These are phyloP conservation scores for Lanmaoa pseudosensibilis DNA, from an alignment of 768 basidiomycete species.

Conservation along the genomic window DNA sequence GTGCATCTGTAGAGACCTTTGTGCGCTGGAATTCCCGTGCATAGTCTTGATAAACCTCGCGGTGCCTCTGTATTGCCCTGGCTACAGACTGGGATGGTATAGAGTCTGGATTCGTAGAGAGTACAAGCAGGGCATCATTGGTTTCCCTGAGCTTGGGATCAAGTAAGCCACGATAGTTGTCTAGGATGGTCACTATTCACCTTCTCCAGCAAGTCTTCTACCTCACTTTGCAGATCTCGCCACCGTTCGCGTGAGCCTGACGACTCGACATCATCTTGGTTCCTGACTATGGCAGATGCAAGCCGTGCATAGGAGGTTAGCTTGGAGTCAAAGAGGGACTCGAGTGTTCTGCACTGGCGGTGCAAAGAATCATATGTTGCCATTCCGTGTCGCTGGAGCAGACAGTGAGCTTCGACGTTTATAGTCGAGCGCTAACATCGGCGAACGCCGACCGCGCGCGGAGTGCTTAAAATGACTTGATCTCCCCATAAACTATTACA, in stretches of 20 bases:
- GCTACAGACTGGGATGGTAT: constrained; percentile 80
- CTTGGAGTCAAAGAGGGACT: constrained; percentile 89
- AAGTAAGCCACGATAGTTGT: constrained; percentile 7
- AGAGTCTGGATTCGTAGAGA: constrained; percentile 63
- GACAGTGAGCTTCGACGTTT: neutral
- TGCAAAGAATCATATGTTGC: constrained; percentile 86
- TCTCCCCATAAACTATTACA: neutral
- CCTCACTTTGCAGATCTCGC: constrained; percentile 82
- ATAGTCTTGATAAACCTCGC: constrained; percentile 88
- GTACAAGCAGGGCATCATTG: constrained; percentile 70
- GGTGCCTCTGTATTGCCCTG: constrained; percentile 86
- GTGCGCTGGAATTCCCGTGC: constrained; percentile 81
- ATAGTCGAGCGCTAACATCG: neutral
- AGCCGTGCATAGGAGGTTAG: constrained; percentile 88
- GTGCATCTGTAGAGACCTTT: constrained; percentile 50
- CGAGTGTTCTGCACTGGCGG: constrained; percentile 89
- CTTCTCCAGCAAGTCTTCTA: constrained; percentile 85
- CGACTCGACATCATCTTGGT: constrained; percentile 63
- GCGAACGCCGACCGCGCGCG: constrained; percentile 19
- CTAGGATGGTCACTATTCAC: constrained; percentile 41
- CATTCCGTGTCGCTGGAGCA: constrained; percentile 41
- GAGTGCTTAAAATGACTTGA: neutral
- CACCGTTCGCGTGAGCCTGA: constrained; percentile 69
- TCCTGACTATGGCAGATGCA: constrained; percentile 61
- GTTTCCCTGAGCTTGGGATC: constrained; percentile 76